Evolutionary conservation across 208 protist species (phyloP).

Genomic region (Blechomonas ayalai): DNA sequence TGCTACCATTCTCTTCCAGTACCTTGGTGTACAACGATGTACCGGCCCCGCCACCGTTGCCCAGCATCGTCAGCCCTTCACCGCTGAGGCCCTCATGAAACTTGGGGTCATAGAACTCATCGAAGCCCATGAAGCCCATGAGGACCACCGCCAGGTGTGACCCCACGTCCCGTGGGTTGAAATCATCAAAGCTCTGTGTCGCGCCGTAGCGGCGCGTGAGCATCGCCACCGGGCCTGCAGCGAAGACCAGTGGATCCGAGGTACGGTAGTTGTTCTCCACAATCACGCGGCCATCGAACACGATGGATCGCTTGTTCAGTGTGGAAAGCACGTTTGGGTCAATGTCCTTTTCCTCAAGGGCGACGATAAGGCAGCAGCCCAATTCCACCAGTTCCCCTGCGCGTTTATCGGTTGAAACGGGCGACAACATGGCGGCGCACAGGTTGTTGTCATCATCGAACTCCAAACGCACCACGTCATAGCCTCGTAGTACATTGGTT

Average conservation of each 20-base stretch:
- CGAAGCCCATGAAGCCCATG: constrained; percentile 68
- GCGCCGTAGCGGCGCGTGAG: constrained; percentile 88
- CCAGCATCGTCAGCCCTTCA: no score
- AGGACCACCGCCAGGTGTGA: constrained; percentile 59
- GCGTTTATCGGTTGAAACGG: constrained; percentile 24
- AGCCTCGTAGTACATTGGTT: constrained; percentile 72
- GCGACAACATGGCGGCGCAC: constrained; percentile 55
- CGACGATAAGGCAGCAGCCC: constrained; percentile 75
- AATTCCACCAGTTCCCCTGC: constrained; percentile 77
- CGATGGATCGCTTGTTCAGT: constrained; percentile 87
- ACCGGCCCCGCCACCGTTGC: constrained; percentile 2
- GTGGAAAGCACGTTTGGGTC: constrained; percentile 78
- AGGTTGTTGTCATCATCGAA: constrained; percentile 82
- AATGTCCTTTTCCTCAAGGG: constrained; percentile 87
- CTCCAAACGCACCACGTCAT: constrained; percentile 69
- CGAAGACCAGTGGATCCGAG: constrained; percentile 73
- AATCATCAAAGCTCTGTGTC: constrained; percentile 76
- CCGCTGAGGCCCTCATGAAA: constrained; percentile 7
- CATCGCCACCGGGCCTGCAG: constrained; percentile 89
- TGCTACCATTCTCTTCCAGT: constrained; percentile 42
- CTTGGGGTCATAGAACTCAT: constrained; percentile 59
- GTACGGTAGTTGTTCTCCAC: constrained; percentile 85
- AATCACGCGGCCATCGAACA: constrained; percentile 92
- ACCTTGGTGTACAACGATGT: constrained; percentile 22
- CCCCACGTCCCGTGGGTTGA: constrained; percentile 81